A percentile compares a stretch with the other conserved stretches of the same genome.
These are phyloP conservation scores for Cladosporium austrohemisphaericum DNA, from an alignment of 2,329 filamentous ascomycete genomes.

Conservation along the genomic window DNA sequence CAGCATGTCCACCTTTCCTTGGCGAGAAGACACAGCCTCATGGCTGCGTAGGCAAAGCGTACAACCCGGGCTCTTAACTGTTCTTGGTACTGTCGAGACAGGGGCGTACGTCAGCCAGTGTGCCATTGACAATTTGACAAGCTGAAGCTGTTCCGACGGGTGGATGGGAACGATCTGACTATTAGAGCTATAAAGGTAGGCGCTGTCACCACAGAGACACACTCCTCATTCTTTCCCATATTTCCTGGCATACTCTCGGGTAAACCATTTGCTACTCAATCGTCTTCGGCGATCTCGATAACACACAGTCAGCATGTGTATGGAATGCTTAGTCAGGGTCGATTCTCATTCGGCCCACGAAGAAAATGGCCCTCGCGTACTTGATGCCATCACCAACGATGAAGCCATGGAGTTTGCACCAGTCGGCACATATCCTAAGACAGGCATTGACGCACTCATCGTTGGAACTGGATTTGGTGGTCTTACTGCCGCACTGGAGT, in stretches of 20 bases:
- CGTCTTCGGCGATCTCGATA: no score
- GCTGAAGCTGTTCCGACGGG: not conserved
- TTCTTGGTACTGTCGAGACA: not conserved
- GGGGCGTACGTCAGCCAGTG: conserved; percentile 1
- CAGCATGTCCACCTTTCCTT: not conserved
- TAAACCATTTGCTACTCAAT: no score
- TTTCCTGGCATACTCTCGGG: no score
- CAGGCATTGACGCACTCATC: conserved; percentile 25
- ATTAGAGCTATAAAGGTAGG: not conserved
- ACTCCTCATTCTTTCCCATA: not conserved
- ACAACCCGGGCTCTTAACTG: conserved; percentile 6
- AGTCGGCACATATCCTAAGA: conserved; percentile 46
- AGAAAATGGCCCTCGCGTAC: not conserved
- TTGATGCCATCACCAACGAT: conserved; percentile 19
- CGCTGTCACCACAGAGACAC: not conserved
- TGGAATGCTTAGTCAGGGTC: conserved; percentile 3
- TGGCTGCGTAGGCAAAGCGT: conserved; percentile 7
- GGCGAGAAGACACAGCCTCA: conserved; percentile 8
- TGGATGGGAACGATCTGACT: not conserved
- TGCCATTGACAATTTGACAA: no score
- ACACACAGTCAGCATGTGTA: not conserved
- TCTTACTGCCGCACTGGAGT: conserved; percentile 24
- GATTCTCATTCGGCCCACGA: not conserved
- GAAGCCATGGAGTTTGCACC: conserved; percentile 26
- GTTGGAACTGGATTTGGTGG: conserved; percentile 26